Percentiles rank a stretch among this genome's conserved stretches.
Evolutionary conservation across 306 rosid species (phyloP).

Genomic region (Begonia fuchsioides): DNA sequence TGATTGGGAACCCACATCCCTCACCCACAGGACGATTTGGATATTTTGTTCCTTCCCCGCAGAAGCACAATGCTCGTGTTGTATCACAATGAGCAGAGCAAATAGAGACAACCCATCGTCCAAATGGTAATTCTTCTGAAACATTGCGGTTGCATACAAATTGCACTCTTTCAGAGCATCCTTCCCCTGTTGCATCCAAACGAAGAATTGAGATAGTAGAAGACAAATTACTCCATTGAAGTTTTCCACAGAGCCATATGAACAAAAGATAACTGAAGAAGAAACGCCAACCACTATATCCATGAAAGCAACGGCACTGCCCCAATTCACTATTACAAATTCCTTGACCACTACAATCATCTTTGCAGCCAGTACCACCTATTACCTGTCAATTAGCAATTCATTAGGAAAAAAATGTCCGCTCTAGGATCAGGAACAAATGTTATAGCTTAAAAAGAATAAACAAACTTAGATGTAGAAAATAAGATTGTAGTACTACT

Average conservation of each 20-base stretch:
- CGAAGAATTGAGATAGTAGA: too few relatives aligned
- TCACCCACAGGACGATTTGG: constrained; percentile 92
- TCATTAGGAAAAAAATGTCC: too few relatives aligned
- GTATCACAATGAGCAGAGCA: constrained; percentile 86
- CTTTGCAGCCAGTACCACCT: constrained; percentile 57
- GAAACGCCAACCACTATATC: constrained; percentile 53
- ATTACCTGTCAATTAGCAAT: constrained; percentile 40
- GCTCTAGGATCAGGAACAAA: too few relatives aligned
- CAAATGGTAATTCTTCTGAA: constrained; percentile 45
- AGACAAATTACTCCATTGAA: too few relatives aligned
- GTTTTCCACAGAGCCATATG: too few relatives aligned
- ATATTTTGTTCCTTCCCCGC: constrained; percentile 92
- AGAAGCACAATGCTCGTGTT: constrained; percentile 93
- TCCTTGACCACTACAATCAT: constrained; percentile 68
- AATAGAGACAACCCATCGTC: constrained; percentile 87
- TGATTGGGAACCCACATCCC: constrained; percentile 73
- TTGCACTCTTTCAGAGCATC: constrained; percentile 48
- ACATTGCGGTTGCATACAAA: constrained; percentile 56
- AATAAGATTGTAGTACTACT: too few relatives aligned
- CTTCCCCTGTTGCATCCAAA: constrained; percentile 45
- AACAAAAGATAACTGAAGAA: too few relatives aligned
- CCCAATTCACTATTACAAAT: constrained; percentile 81
- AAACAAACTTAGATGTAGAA: too few relatives aligned
- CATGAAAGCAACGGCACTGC: constrained; percentile 82
- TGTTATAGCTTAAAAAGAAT: too few relatives aligned